Evolutionary conservation across 768 basidiomycete genomes (phyloP).

Genomic region (Hygrocybe punicea): DNA sequence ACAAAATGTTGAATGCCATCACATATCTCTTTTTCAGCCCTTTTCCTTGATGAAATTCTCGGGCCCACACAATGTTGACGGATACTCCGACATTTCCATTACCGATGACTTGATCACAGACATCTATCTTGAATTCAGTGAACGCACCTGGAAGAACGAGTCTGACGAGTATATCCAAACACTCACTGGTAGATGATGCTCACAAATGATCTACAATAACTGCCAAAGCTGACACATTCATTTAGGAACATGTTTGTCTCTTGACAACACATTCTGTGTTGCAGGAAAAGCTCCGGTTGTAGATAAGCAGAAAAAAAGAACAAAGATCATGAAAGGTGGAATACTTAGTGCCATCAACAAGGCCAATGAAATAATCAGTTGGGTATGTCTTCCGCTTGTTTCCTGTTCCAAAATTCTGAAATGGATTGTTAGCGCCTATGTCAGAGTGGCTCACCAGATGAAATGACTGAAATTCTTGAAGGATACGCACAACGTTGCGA

Average conservation of each 20-base stretch:
- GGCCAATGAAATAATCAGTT: background rate
- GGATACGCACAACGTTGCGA: conserved; percentile 6
- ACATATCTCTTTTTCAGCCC: conserved; percentile 7
- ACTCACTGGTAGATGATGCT: conserved; percentile 1
- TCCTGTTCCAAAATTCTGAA: no score
- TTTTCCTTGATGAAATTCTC: background rate
- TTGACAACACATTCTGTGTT: conserved; percentile 14
- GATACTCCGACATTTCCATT: background rate
- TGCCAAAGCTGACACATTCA: background rate
- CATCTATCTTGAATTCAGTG: conserved; percentile 15
- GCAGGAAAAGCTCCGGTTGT: conserved; percentile 12
- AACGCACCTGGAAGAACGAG: conserved; percentile 13
- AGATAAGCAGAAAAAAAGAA: conserved; percentile 2
- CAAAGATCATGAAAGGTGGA: conserved; percentile 7
- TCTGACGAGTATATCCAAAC: conserved; percentile 15
- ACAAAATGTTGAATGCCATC: conserved; percentile 3
- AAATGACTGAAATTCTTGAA: conserved; percentile 6
- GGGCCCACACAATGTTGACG: background rate
- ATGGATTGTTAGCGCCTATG: conserved; percentile 9
- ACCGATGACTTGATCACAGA: conserved; percentile 19
- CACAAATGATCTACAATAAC: no score
- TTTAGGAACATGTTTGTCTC: conserved; percentile 1
- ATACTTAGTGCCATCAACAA: background rate
- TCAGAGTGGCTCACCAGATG: conserved; percentile 7
- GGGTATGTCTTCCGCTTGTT: background rate